phyloP scores from a whole-genome alignment of 495 filamentous ascomycete genomes.

The Penicillium waksmanii region DNA sequence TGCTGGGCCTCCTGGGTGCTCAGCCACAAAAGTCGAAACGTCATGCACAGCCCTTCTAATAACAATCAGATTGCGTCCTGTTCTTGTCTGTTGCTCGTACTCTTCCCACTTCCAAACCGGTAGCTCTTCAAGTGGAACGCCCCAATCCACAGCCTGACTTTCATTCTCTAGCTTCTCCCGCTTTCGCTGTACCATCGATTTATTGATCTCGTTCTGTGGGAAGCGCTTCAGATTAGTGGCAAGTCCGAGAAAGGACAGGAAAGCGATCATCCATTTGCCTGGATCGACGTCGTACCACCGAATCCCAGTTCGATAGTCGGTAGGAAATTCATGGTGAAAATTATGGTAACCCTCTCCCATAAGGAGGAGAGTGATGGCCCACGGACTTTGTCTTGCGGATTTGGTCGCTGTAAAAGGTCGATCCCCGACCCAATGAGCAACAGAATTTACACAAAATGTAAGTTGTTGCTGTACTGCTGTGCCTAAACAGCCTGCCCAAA shows the following conservation, averaged over 20 bases:
- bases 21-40: slow-evolving; percentile 84
- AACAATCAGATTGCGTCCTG: slow-evolving; percentile 77
- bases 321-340: slow-evolving; percentile 98
- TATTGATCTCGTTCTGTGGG: slow-evolving; percentile 93
- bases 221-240: slow-evolving; percentile 93
- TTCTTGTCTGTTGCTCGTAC: slow-evolving; percentile 65
- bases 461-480: slow-evolving; percentile 96
- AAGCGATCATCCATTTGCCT: slow-evolving; percentile 93
- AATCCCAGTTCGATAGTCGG: slow-evolving; percentile 95
- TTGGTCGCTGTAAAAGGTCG: slow-evolving; percentile 97
- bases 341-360: slow-evolving; percentile 92
- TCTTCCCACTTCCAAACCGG: slow-evolving; percentile 74
- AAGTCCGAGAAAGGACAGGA: slow-evolving; percentile 83
- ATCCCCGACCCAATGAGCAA: slow-evolving; percentile 95
- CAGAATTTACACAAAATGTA: slow-evolving; percentile 96
- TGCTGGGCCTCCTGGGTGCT: slow-evolving; percentile 91
- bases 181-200: slow-evolving; percentile 87
- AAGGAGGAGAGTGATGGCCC: slow-evolving; percentile 58
- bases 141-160: slow-evolving; percentile 85
- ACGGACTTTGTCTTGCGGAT: slow-evolving; percentile 87
- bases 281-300: slow-evolving; percentile 95
- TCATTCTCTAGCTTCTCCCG: slow-evolving; percentile 97
- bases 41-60: slow-evolving; percentile 93
- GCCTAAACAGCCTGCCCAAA: slow-evolving; percentile 88
- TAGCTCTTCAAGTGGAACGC: slow-evolving; percentile 33